Base-by-base conservation (phyloP, 1,284 basidiomycete genomes). In the Takashimella koratensis region DNA sequence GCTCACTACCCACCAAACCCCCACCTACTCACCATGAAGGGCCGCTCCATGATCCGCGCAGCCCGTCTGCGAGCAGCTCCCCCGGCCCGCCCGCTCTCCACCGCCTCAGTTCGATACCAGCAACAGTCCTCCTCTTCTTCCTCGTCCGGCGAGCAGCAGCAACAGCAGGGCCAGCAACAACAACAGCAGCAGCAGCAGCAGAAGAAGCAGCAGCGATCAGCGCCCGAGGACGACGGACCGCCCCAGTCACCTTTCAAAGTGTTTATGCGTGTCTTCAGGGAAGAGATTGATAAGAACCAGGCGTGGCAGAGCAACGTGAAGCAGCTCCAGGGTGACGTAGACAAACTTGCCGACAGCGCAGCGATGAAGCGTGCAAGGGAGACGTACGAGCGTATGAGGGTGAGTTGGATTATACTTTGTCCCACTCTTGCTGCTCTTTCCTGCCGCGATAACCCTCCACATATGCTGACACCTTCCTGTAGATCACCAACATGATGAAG, bases 221-320 rank as follows among this genome's bases (percentile, higher is more conserved):
- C 45, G 2, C 41, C 51, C 12, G 60, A 63, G 41, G 54, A 62
- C 36, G 65, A 67, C 43, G 61, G 47, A 2, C 75, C 83, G 3
- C 89, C 90, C 3, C 90, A 88, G 71, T 94, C 90, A 5, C 96
- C 96, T 1, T 98, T 97, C 72, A 86, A 90, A 75, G 94, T 90
- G 2, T 98, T 98, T 63, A 91, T 97, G 16, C 90, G 97, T 44
- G 93, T 95, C 21, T 81, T 98, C 51, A 84, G 83, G 63, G 91
- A 96, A 56, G 95, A 98, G 77, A 79, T 98, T 46, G 81, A 84
- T 72, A 98, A 98, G 81, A 95, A 91, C 73, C 81, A 91, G 64
- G 94, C 95, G 72, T 81, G 96, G 53, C 92, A 96, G 78, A 91
- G 97, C 48, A 96, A 95, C 77, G 88, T 98, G 55, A 93, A 92